Evolutionary conservation across 2,329 filamentous ascomycete genomes (phyloP), one percentile per base, ranked within the genome.

Genomic region (Aspergillus ochraceoroseus): DNA sequence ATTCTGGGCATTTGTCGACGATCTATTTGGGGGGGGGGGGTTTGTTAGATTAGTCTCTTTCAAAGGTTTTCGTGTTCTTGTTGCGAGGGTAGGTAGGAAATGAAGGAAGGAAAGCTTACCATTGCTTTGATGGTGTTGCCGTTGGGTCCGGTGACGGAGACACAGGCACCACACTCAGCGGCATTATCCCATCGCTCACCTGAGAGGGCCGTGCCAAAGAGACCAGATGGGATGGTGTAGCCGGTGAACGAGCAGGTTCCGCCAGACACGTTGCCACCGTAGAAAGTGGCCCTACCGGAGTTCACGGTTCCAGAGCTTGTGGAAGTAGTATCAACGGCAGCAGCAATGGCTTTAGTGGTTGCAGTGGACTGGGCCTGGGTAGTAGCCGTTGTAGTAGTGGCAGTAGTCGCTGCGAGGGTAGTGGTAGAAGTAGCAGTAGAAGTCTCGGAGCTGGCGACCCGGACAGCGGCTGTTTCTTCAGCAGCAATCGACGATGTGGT

Each of bases 221-320:
- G 61, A 8, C 68, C 67, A 7, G 72, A 66, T 5, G 80, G 79
- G 17, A 84, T 65, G 2, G 72, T 79, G 65, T 82, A 83, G 35
- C 71, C 75, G 5, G 70, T 67, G 68, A 84, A 83, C 8, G 74
- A 77, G 63, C 81, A 85, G 43, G 70, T 72, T 46, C 81, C 81
- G 26, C 79, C 79, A 4, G 63, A 59, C 2, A 79, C 57, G 56
- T 78, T 75, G 19, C 76, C 75, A 20, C 72, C 70, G 53, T 79
- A 78, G 49, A 68, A 75, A 32, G 75, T 77, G 30, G 72, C 70
- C 41, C 63, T 52, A 46, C 71, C 71, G 3, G 61, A 54, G 22
- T 57, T 55, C 17, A 38, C 29, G n/a, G n/a, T 22, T 39, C 44
- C n/a, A n/a, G n/a, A n/a, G 12, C 43, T 42, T 7, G 39, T 31